Evolutionary conservation across 768 basidiomycete species (phyloP).

Genomic region (Leccinum uliginosum): DNA sequence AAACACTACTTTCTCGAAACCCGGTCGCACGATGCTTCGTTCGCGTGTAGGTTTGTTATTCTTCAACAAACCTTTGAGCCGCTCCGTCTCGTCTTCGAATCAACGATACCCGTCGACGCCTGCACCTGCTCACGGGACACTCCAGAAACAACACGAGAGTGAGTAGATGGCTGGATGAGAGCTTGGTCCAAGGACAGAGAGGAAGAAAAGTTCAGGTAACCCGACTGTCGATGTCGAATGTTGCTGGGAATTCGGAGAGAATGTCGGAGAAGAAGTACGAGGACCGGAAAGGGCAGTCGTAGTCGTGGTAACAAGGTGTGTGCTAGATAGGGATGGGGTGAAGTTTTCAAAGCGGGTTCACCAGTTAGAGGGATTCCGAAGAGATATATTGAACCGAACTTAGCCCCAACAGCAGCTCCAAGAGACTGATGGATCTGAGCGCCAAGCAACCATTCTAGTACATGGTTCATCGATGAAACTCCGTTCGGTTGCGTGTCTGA

Average conservation of each 20-base stretch:
- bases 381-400: conserved; percentile 24
- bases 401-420: conserved; percentile 20
- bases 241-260: conserved; percentile 17
- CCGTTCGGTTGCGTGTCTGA: conserved; percentile 15
- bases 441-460: conserved; percentile 18
- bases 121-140: conserved; percentile 67
- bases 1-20: conserved; percentile 26
- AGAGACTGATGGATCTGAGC: conserved; percentile 5
- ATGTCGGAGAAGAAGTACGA: conserved; percentile 15
- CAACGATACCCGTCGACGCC: conserved; percentile 74
- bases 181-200: conserved; percentile 32
- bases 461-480: conserved; percentile 22
- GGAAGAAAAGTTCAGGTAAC: conserved; percentile 33
- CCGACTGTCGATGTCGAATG: conserved; percentile 28
- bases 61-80: conserved; percentile 69
- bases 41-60: conserved; percentile 35
- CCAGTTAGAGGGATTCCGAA: conserved; percentile 25
- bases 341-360: conserved; percentile 12
- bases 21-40: conserved; percentile 23
- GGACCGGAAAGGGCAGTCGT: conserved; percentile 6
- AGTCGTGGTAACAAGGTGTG: conserved; percentile 1
- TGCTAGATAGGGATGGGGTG: conserved; percentile 13
- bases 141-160: conserved; percentile 66
- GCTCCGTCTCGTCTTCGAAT: conserved; percentile 80
- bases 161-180: conserved; percentile 51